Evolutionary conservation across 192 early-diverging fungal genomes (phyloP).

Genomic region (Backusella australiensis): DNA sequence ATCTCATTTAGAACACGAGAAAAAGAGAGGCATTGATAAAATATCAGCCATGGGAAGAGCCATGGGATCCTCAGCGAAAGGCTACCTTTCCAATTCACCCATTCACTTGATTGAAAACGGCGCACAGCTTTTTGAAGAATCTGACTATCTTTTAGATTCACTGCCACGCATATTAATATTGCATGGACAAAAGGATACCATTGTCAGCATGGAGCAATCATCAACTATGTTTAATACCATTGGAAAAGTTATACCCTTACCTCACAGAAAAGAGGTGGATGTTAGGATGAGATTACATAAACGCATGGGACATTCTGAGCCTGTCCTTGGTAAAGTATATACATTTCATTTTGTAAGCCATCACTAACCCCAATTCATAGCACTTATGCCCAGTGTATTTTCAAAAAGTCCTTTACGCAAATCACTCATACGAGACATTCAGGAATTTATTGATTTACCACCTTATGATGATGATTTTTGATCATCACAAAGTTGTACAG

Average conservation of each 20-base stretch:
- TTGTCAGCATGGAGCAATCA: constrained; percentile 32
- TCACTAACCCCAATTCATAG: neutral
- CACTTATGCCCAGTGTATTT: constrained; percentile 17
- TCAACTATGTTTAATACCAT: constrained; percentile 33
- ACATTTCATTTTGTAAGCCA: neutral
- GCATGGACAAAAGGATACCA: constrained; percentile 37
- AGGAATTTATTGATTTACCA: constrained; percentile 26
- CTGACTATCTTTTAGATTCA: constrained; percentile 23
- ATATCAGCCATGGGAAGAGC: constrained; percentile 56
- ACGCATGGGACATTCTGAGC: constrained; percentile 33
- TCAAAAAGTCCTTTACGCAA: neutral
- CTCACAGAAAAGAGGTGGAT: constrained; percentile 32
- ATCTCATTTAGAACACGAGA: constrained; percentile 47
- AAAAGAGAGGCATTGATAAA: constrained; percentile 50
- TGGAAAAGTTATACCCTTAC: constrained; percentile 29
- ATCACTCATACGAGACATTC: constrained; percentile 21
- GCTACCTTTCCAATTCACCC: constrained; percentile 28
- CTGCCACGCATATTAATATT: constrained; percentile 36
- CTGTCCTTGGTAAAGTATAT: constrained; percentile 28
- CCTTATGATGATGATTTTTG: neutral
- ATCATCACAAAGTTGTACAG: neutral
- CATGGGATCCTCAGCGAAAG: constrained; percentile 42
- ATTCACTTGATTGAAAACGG: constrained; percentile 17
- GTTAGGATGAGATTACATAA: constrained; percentile 38
- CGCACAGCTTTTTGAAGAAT: constrained; percentile 20